Base-by-base conservation (phyloP, 257 asterid genomes). In the Salvia splendens region DNA sequence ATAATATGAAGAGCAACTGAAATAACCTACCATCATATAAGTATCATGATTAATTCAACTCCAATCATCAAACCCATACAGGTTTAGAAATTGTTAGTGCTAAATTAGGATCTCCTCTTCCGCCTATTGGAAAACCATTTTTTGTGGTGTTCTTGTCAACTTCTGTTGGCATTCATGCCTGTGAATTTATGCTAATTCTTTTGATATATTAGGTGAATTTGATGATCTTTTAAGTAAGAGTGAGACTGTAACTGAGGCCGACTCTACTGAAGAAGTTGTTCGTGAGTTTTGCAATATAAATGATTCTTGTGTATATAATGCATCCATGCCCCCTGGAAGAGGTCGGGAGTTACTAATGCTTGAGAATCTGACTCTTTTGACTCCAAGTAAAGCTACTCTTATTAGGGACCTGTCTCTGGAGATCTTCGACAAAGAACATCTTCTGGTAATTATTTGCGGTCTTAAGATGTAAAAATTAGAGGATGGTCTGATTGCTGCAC, bases 311-410 rank as follows among this genome's bases (percentile, higher is more conserved):
- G 69, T 49, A 14, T 72, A 82, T 47, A 85, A 92, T 78, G 96
- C 95, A 67, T 80, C 88, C 58, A 59, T 71, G 36, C 69, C 80
- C 67, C 70, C 73, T 51, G 76, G 64, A 58, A 79, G 72, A 42
- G 64, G 64, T 50, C 63, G 53, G 30, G 86, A 76, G 51, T 80
- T 89, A 72, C 82, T 89, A 66, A 61, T 8, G 53, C 75, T 92
- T 71, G 83, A 89, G 71, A 73, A 78, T 67, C 80, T 92, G 83
- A 92, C 94, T 55, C 80, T 92, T 58, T 79, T 80, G 76, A 81
- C 98, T 33, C 98, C 98, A 69, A 84, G 86, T 68, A 71, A 79
- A 61, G 75, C 87, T 69, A 79, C 83, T 52, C 95, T 92, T 70
- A 85, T 92, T 58, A 76, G 80, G 76, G 92, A 85, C 76, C 79